These are phyloP conservation scores for Ilex asprella DNA, from an alignment of 257 asterid species.

Conservation along the genomic window DNA sequence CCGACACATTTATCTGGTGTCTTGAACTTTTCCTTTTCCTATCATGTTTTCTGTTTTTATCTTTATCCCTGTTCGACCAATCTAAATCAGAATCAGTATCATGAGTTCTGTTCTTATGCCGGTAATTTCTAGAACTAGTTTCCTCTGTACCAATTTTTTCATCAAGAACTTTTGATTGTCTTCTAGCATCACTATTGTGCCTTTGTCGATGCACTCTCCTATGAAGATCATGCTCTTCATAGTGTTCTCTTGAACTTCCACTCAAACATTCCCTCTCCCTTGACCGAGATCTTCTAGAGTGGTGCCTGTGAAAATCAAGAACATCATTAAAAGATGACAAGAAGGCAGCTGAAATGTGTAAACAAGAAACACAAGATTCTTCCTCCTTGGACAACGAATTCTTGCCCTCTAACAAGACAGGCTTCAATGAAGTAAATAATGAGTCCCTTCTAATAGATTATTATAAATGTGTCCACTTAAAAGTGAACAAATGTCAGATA, in stretches of 20 bases:
- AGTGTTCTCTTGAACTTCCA: constrained; percentile 37
- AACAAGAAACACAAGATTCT: background rate
- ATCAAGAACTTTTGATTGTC: constrained; percentile 22
- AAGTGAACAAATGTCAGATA: no score
- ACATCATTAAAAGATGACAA: constrained; percentile 8
- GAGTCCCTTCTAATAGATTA: no score
- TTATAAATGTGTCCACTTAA: no score
- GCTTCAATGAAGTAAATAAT: no score
- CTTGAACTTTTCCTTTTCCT: constrained; percentile 26
- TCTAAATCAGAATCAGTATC: constrained; percentile 34
- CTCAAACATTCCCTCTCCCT: constrained; percentile 33
- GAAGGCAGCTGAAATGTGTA: background rate
- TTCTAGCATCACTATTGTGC: constrained; percentile 23
- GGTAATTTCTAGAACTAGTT: constrained; percentile 22
- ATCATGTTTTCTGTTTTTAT: constrained; percentile 14
- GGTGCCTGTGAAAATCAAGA: constrained; percentile 27
- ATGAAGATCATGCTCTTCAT: constrained; percentile 27
- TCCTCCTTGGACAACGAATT: background rate
- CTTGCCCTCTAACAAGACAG: no score
- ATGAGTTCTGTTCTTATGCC: constrained; percentile 18
- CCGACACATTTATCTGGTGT: constrained; percentile 14
- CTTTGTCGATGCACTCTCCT: constrained; percentile 21
- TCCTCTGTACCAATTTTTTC: constrained; percentile 21
- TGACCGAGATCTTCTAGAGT: constrained; percentile 39
- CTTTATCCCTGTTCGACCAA: constrained; percentile 21